Conservation (phyloP, 1,139 yeast genomes). For the Lipomyces yarrowii region DNA sequence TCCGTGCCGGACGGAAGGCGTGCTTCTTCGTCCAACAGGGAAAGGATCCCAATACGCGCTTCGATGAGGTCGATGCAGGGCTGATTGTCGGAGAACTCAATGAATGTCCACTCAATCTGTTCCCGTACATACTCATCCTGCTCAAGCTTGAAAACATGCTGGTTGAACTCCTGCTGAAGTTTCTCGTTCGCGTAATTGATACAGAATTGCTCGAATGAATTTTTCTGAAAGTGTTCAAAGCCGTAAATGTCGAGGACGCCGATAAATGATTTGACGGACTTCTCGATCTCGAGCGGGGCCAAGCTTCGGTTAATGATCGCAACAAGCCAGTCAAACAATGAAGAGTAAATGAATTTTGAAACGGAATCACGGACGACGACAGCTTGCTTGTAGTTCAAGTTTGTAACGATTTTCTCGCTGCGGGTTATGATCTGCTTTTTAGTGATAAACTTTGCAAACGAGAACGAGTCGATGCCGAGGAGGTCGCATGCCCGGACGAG, state of each 20-base stretch:
- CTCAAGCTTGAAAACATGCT: constrained; percentile 94
- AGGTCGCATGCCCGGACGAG: constrained; percentile 81
- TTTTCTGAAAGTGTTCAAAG: constrained; percentile 90
- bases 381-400: constrained; percentile 82
- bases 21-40: constrained; percentile 92
- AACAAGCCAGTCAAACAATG: constrained; percentile 95
- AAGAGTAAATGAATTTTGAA: constrained; percentile 89
- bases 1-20: constrained; percentile 94
- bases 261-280: constrained; percentile 68
- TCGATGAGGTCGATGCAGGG: constrained; percentile 95
- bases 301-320: constrained; percentile 77
- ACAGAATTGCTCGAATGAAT: constrained; percentile 96
- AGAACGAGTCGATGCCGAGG: constrained; percentile 73
- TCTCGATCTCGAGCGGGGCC: constrained; percentile 63
- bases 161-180: constrained; percentile 95
- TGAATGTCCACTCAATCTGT: constrained; percentile 95
- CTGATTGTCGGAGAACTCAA: constrained; percentile 94
- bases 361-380: constrained; percentile 93
- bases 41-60: constrained; percentile 81
- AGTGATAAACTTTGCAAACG: constrained; percentile 87
- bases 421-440: constrained; percentile 94
- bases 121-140: constrained; percentile 93
- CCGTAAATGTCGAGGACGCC: constrained; percentile 98
- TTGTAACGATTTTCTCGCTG: constrained; percentile 86
- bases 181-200: constrained; percentile 97